phyloP scores from a whole-genome alignment of 371 early-diverging fungal genomes.

The Apophysomyces variabilis region DNA sequence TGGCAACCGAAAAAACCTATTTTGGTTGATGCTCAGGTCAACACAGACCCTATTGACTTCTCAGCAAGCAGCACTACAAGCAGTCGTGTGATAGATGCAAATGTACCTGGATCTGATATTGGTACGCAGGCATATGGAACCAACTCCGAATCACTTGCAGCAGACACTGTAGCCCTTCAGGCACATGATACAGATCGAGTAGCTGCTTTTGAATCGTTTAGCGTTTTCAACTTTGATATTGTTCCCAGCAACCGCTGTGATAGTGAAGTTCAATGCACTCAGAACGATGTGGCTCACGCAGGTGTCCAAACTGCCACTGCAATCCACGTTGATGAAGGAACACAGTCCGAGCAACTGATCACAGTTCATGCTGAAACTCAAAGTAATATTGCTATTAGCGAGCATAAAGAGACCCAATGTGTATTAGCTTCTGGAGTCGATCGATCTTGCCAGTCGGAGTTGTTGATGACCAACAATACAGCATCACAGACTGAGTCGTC shows the following conservation, averaged over 20 bases:
- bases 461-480: neutral
- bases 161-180: neutral
- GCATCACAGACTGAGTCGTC: neutral
- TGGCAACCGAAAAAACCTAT: constrained; percentile 22
- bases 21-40: constrained; percentile 20
- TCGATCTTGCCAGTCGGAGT: constrained; percentile 17
- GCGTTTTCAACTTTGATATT: neutral
- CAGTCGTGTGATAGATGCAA: neutral
- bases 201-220: neutral
- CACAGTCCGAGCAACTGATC: neutral
- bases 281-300: neutral
- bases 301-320: neutral
- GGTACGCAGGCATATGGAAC: constrained; percentile 21
- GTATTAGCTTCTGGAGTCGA: constrained; percentile 12
- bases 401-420: constrained; percentile 21
- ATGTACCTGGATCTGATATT: neutral
- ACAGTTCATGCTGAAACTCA: constrained; percentile 1
- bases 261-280: constrained; percentile 17
- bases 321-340: neutral
- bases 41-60: constrained; percentile 5
- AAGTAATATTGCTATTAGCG: neutral
- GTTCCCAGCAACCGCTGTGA: constrained; percentile 16
- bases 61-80: neutral
- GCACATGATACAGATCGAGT: neutral
- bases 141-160: neutral